Conservation (phyloP, 2,329 filamentous ascomycete genomes). For the Alternaria hordeiaustralica region DNA sequence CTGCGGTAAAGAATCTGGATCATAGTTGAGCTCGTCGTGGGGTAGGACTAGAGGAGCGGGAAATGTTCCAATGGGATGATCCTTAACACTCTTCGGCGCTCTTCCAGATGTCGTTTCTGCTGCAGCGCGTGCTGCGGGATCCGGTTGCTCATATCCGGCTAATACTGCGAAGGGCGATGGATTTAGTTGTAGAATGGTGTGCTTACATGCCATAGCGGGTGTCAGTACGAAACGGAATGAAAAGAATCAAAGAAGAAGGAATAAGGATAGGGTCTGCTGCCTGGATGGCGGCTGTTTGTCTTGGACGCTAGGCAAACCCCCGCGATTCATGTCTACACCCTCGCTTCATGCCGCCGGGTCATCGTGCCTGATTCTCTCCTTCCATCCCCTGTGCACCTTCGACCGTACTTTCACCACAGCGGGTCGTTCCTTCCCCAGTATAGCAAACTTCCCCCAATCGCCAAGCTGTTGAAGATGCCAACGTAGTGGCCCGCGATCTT, state of each 20-base stretch:
- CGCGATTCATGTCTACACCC: background rate
- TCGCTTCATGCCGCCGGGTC: background rate
- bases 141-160: conserved; percentile 42
- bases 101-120: conserved; percentile 24
- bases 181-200: conserved; percentile 20
- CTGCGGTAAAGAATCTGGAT: conserved; percentile 61
- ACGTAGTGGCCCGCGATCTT: conserved; percentile 30
- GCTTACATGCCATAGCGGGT: conserved; percentile 5
- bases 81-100: background rate
- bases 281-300: background rate
- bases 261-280: background rate
- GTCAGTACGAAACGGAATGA: background rate
- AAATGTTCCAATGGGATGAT: conserved; percentile 48
- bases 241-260: background rate
- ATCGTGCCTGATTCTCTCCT: background rate
- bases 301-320: background rate
- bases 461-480: conserved; percentile 32
- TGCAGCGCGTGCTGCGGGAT: conserved; percentile 29
- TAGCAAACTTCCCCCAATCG: conserved; percentile 29
- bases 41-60: conserved; percentile 67
- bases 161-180: conserved; percentile 46
- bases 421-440: conserved; percentile 30
- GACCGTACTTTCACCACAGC: conserved; percentile 14
- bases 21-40: conserved; percentile 62
- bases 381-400: background rate